phyloP scores from a whole-genome alignment of 441 rosid species.

The Gossypium trilobum region DNA sequence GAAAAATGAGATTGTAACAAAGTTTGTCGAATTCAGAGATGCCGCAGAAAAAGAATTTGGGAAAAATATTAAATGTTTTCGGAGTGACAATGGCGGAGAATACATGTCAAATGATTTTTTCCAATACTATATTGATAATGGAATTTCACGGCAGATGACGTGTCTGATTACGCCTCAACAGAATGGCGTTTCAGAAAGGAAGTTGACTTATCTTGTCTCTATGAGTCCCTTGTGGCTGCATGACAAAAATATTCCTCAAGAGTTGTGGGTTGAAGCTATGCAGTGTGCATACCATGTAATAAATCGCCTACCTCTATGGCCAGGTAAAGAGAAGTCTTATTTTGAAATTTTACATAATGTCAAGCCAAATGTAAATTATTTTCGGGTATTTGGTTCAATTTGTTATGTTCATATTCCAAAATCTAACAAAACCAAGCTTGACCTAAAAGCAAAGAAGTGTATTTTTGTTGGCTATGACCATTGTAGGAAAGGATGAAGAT shows the following conservation, averaged over 20 bases:
- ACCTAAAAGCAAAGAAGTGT: background rate
- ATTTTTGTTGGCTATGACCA: background rate
- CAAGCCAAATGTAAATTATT: background rate
- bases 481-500: background rate
- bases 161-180: background rate
- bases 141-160: background rate
- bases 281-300: background rate
- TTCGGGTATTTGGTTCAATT: background rate
- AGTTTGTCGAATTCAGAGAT: background rate
- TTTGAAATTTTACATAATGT: background rate
- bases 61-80: background rate
- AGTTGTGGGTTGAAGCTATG: constrained; percentile 11
- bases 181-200: background rate
- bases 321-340: background rate
- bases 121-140: background rate
- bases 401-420: background rate
- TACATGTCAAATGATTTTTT: background rate
- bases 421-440: background rate
- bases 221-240: background rate
- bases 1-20: background rate
- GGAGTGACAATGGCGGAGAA: background rate
- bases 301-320: background rate
- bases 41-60: background rate
- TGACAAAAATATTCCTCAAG: background rate
- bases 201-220: background rate